These are phyloP conservation scores for Olyra latifolia DNA, from an alignment of 176 grass and related monocot genomes.

Conservation along the genomic window DNA sequence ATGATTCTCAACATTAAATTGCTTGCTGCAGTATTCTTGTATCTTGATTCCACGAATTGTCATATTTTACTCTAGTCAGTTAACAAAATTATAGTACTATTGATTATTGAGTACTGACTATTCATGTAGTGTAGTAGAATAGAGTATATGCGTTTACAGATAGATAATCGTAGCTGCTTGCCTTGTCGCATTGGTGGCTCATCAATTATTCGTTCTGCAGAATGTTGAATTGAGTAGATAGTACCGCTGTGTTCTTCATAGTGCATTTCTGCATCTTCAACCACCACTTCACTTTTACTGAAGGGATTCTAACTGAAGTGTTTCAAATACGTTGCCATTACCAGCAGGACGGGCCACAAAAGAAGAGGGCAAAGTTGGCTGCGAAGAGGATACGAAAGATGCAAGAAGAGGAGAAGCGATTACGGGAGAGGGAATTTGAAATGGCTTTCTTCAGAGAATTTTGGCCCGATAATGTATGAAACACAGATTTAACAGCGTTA, in stretches of 20 bases:
- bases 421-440: conserved; percentile 91
- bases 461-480: conserved; percentile 95
- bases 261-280: not conserved
- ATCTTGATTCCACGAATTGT: not conserved
- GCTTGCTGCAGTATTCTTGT: not conserved
- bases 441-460: conserved; percentile 90
- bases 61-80: not conserved
- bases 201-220: not conserved
- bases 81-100: not conserved
- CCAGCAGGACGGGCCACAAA: conserved; percentile 25
- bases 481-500: not conserved
- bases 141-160: not conserved
- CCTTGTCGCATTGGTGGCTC: not conserved
- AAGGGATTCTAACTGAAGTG: not conserved
- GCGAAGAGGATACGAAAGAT: conserved; percentile 82
- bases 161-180: not conserved
- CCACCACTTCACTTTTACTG: not conserved
- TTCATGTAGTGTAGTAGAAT: not conserved
- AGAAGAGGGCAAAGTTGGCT: conserved; percentile 51
- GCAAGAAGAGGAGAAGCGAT: conserved; percentile 79
- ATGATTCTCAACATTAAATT: not conserved
- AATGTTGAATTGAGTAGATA: not conserved
- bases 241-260: not conserved
- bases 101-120: not conserved
- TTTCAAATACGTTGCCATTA: conserved; percentile 6